Percentiles rank a stretch among this genome's conserved stretches.
Conservation (phyloP, 2,329 filamentous ascomycete genomes). For the Penicillium sp. region DNA sequence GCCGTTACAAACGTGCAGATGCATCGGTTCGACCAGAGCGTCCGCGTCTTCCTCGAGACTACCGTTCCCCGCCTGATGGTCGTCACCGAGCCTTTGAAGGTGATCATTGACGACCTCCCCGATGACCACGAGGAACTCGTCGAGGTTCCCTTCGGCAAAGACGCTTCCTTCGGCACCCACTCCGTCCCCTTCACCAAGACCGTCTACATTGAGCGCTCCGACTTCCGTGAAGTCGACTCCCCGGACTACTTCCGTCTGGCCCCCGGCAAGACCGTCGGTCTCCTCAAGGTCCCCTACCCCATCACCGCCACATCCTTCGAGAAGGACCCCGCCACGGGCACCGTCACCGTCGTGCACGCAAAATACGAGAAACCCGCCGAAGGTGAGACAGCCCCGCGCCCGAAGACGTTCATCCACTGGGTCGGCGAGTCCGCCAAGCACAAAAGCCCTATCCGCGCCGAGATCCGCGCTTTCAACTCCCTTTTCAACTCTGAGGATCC, state of each 20-base stretch:
- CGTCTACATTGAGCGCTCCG: conserved; percentile 80
- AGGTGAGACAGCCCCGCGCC: conserved; percentile 60
- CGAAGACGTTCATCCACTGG: conserved; percentile 88
- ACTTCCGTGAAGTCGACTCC: conserved; percentile 73
- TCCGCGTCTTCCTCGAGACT: conserved; percentile 82
- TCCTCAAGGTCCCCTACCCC: conserved; percentile 70
- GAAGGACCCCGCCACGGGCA: conserved; percentile 65
- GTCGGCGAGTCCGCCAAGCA: conserved; percentile 69
- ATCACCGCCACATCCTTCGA: conserved; percentile 69
- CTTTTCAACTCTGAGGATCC: conserved; percentile 89
- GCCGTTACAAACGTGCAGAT: conserved; percentile 77
- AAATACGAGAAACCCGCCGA: conserved; percentile 68
- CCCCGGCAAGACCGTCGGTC: conserved; percentile 71
- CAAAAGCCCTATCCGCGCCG: conserved; percentile 61
- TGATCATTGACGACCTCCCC: conserved; percentile 77
- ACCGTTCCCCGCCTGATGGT: conserved; percentile 89
- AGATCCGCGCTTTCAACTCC: conserved; percentile 76
- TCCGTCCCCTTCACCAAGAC: conserved; percentile 69
- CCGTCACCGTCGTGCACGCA: conserved; percentile 67
- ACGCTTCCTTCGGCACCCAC: conserved; percentile 58
- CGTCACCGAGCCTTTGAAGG: conserved; percentile 79
- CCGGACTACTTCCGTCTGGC: conserved; percentile 77
- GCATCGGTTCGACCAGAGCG: conserved; percentile 77
- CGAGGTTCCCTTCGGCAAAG: conserved; percentile 76
- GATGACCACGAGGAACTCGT: conserved; percentile 67